Base-by-base conservation (phyloP, 2,329 filamentous ascomycete species). In the Conoideocrella luteorostrata region DNA sequence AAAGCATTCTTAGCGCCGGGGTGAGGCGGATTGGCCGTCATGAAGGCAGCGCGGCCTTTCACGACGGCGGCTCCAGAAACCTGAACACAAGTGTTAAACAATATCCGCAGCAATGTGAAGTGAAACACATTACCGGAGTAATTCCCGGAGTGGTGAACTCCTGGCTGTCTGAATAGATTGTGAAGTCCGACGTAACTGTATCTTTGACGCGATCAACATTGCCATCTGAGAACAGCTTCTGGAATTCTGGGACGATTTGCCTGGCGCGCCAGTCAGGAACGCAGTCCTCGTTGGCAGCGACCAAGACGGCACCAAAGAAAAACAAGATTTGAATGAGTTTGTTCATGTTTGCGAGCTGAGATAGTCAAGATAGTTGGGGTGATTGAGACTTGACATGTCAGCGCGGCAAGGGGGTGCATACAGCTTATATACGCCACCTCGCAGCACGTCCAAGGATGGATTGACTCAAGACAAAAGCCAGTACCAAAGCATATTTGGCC, bases 131-230 rank as follows among this genome's bases (percentile, higher is more conserved):
- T 39, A 39, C 36, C 23, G 36, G 36, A 29, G 36, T 24, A 15
- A 29, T 29, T 2, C 36, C 36, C 15, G 36, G 36, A 9, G 36
- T 39, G n/a, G 36, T 39, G 22, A 39, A 39, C 36, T 39, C 36
- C 26, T 39, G 36, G 15, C 36, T 39, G 15, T 39, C 36, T 10
- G 36, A 39, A 17, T 39, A 39, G 21, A 39, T 26, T 10, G 36
- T 39, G 21, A 39, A 39, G 21, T 39, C 36, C 6, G 36, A 39
- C 7, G 36, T 26, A 18, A 39, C 7, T 11, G 36, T 39, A 18
- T 39, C 21, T n/a, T 39, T 39, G 36, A 39, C 26, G 4, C 7
- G 20, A 7, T 39, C 7, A 5, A 39, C 36, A 26, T 39, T 39
- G 24, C 36, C 36, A 17, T 39, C 21, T 39, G 36, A 24, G 36